Evolutionary conservation across 2,329 filamentous ascomycete genomes (phyloP).

Genomic region (Alternaria infectoria): DNA sequence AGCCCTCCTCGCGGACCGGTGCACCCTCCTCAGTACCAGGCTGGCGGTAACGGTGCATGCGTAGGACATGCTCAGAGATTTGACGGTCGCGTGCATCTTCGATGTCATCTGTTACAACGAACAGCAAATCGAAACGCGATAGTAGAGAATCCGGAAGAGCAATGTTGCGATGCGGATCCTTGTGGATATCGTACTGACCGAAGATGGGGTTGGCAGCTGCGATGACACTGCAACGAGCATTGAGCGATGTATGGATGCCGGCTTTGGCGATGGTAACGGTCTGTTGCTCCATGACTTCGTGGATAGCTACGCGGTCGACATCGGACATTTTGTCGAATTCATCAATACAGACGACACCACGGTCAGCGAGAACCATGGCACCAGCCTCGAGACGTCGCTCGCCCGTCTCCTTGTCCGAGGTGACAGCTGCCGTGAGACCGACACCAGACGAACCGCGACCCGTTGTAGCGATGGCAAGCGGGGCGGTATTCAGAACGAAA

Average conservation of each 20-base stretch:
- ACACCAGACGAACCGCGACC: constrained; percentile 96
- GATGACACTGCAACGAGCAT: constrained; percentile 94
- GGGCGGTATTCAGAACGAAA: constrained; percentile 96
- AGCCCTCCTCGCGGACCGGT: constrained; percentile 85
- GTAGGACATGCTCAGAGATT: constrained; percentile 93
- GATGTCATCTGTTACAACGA: constrained; percentile 97
- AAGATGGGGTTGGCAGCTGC: constrained; percentile 98
- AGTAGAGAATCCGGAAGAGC: constrained; percentile 94
- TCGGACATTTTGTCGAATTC: constrained; percentile 99
- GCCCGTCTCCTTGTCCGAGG: constrained; percentile 95
- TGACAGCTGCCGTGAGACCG: constrained; percentile 95
- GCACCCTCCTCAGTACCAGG: constrained; percentile 93
- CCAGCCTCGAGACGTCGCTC: constrained; percentile 93
- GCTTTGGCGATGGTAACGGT: constrained; percentile 99
- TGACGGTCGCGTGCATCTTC: constrained; percentile 90
- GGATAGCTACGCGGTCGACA: constrained; percentile 95
- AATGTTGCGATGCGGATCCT: constrained; percentile 98
- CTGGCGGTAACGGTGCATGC: constrained; percentile 95
- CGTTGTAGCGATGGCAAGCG: constrained; percentile 94
- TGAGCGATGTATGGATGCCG: constrained; percentile 95
- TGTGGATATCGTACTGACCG: constrained; percentile 97
- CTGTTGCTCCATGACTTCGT: constrained; percentile 99
- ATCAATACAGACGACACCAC: constrained; percentile 97
- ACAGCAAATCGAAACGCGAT: constrained; percentile 97
- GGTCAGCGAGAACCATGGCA: constrained; percentile 97